Evolutionary conservation across 768 basidiomycete species (phyloP).

Genomic region (Trametes elegans): DNA sequence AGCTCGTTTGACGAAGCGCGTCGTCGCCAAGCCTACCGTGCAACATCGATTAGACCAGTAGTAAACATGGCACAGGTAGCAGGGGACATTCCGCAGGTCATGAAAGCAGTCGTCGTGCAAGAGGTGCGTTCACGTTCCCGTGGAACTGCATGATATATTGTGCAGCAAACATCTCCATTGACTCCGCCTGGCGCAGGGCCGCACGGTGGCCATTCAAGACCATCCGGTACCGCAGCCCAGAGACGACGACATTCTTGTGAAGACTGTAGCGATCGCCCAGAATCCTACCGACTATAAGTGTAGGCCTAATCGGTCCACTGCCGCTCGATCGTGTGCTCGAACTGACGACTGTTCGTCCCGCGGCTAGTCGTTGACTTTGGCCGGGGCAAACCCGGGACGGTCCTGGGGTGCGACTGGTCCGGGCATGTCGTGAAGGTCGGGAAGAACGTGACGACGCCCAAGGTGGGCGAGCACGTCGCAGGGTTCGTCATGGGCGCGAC

Average conservation of each 20-base stretch:
- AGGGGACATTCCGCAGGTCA: constrained; percentile 14
- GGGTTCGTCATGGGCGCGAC: constrained; percentile 28
- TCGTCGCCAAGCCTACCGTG: too few relatives aligned
- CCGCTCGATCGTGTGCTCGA: neutral
- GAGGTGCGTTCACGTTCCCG: neutral
- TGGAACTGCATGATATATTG: neutral
- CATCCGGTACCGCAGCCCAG: constrained; percentile 23
- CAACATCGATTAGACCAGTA: too few relatives aligned
- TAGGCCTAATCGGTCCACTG: neutral
- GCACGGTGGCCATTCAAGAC: constrained; percentile 18
- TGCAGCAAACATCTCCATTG: neutral
- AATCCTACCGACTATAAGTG: constrained; percentile 29
- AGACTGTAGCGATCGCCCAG: constrained; percentile 24
- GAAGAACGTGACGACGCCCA: constrained; percentile 9
- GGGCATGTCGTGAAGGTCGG: constrained; percentile 13
- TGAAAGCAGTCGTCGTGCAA: constrained; percentile 24
- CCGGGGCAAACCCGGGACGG: neutral
- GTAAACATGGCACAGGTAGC: too few relatives aligned
- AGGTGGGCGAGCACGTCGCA: constrained; percentile 29
- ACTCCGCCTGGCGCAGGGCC: neutral
- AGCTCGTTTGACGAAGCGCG: too few relatives aligned
- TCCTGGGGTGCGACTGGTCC: constrained; percentile 14
- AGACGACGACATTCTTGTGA: constrained; percentile 28
- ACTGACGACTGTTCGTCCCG: neutral
- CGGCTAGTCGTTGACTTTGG: neutral